phyloP scores from a whole-genome alignment of 768 basidiomycete species.

The Amanita fuliginea region DNA sequence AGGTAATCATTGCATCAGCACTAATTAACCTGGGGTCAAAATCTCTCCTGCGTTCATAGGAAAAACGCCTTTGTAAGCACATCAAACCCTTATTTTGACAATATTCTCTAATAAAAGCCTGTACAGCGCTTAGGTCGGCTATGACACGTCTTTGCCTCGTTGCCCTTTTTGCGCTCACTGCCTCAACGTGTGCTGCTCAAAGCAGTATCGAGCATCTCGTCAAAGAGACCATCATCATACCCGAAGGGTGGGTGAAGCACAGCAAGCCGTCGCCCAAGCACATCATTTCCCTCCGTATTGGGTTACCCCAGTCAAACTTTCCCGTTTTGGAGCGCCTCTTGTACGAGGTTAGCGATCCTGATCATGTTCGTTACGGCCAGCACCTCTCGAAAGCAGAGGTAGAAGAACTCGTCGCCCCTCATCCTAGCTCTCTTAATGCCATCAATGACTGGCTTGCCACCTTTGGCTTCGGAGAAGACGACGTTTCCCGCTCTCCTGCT shows the following conservation, averaged over 20 bases:
- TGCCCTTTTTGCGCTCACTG: slow-evolving; percentile 6
- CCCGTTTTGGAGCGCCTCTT: slow-evolving; percentile 36
- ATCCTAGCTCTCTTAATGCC: slow-evolving; percentile 35
- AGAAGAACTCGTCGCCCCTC: slow-evolving; percentile 50
- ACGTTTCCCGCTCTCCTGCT: slow-evolving; percentile 42
- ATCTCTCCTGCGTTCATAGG: too few relatives aligned
- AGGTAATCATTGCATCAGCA: slow-evolving; percentile 9
- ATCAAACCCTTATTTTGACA: too few relatives aligned
- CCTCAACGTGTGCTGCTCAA: slow-evolving; percentile 13
- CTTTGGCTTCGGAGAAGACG: slow-evolving; percentile 38
- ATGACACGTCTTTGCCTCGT: slow-evolving; percentile 3
- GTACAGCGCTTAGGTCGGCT: too few relatives aligned
- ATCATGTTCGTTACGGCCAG: slow-evolving; percentile 37
- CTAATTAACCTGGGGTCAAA: too few relatives aligned
- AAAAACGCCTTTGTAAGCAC: too few relatives aligned
- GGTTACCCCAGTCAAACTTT: slow-evolving; percentile 41
- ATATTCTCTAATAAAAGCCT: too few relatives aligned
- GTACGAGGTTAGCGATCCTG: slow-evolving; percentile 45
- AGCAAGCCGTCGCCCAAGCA: slow-evolving; percentile 32
- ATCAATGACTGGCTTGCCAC: slow-evolving; percentile 53
- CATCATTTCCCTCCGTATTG: slow-evolving; percentile 44
- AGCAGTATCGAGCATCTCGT: slow-evolving; percentile 9
- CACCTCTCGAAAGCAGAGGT: slow-evolving; percentile 58
- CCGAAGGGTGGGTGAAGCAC: slow-evolving; percentile 38
- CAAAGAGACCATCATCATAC: slow-evolving; percentile 26